phyloP scores from a whole-genome alignment of 257 asterid species.

The Nicotiana benthamiana region DNA sequence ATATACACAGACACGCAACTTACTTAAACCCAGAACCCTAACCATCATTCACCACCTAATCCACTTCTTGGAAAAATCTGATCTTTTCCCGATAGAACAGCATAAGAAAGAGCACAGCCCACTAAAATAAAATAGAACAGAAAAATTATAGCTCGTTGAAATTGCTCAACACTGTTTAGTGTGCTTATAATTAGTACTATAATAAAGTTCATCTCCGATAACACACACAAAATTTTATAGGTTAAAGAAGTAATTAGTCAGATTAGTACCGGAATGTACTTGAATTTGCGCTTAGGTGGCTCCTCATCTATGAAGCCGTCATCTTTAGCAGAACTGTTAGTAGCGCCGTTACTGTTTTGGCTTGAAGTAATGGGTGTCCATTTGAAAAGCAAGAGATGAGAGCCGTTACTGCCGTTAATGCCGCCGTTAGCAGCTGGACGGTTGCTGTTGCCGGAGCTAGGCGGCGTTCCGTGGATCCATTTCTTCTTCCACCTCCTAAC shows the following conservation, averaged over 20 bases:
- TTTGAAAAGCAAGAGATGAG: constrained; percentile 67
- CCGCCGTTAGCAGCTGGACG: constrained; percentile 36
- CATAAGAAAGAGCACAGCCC: background rate
- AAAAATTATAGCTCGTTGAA: background rate
- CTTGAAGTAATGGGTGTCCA: constrained; percentile 62
- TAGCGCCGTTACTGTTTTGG: constrained; percentile 37
- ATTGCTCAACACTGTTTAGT: background rate
- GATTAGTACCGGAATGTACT: constrained; percentile 79
- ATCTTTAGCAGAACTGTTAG: constrained; percentile 26
- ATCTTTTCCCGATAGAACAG: background rate
- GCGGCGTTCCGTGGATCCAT: constrained; percentile 49
- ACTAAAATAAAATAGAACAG: background rate
- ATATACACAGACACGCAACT: no score
- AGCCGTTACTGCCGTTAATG: constrained; percentile 35
- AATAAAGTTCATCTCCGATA: background rate
- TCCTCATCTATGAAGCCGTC: constrained; percentile 43
- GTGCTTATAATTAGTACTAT: background rate
- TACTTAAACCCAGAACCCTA: background rate
- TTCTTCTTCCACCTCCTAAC: constrained; percentile 82
- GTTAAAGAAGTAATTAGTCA: background rate
- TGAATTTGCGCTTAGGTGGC: constrained; percentile 64
- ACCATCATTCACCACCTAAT: background rate
- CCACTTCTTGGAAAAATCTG: background rate
- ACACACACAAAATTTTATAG: background rate
- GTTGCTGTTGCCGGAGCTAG: constrained; percentile 13